These are phyloP conservation scores for Byssochlamys sp. DNA, from an alignment of 2,329 filamentous ascomycete species.

Conservation along the genomic window DNA sequence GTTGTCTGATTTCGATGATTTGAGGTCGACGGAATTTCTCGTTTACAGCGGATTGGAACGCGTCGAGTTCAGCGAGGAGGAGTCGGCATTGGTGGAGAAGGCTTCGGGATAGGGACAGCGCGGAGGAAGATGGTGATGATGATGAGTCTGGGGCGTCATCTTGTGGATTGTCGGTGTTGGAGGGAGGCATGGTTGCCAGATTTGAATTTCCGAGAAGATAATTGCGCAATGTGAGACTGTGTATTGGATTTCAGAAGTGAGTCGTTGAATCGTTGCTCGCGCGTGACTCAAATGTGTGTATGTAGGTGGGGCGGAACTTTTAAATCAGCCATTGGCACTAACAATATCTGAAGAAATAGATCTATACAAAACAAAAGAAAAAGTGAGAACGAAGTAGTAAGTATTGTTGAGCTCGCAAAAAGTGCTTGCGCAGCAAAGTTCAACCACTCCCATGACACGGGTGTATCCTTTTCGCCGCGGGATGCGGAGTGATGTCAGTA, in stretches of 20 bases:
- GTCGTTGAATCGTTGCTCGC: not conserved
- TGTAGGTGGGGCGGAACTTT: not conserved
- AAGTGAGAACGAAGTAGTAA: not conserved
- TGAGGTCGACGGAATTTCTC: slow-evolving; percentile 36
- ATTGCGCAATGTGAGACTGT: not conserved
- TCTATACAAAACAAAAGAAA: not conserved
- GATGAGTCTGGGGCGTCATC: not conserved
- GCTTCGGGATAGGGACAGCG: slow-evolving; percentile 15
- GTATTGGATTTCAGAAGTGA: not conserved
- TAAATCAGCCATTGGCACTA: not conserved
- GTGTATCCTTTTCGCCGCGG: not conserved
- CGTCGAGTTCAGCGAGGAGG: slow-evolving; percentile 38
- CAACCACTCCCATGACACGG: not conserved
- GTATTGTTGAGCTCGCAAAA: too few species aligned
- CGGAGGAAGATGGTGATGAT: not conserved
- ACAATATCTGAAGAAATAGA: not conserved
- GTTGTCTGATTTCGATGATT: slow-evolving; percentile 41
- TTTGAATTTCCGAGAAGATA: not conserved
- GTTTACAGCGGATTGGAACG: slow-evolving; percentile 35
- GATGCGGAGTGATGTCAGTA: not conserved
- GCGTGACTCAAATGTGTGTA: not conserved
- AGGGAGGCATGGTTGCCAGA: not conserved
- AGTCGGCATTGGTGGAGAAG: slow-evolving; percentile 30
- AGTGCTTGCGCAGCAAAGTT: not conserved
- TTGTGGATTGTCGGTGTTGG: not conserved